Base-by-base conservation (phyloP, 106 monocot genomes). In the Dendrobium huoshanense region DNA sequence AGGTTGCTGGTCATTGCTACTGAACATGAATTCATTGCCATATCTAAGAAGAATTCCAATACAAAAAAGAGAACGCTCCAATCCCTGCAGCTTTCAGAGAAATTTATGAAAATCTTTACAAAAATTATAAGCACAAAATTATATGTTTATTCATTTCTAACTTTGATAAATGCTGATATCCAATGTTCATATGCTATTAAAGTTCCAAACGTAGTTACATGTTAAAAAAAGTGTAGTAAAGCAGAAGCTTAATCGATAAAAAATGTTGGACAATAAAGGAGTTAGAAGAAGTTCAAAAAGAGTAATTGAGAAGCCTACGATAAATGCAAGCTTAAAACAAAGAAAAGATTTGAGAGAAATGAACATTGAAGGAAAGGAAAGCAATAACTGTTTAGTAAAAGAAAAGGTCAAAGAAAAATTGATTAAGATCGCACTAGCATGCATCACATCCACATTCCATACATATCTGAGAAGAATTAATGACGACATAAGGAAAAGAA, bases 11-110 rank as follows among this genome's bases (percentile, higher is more conserved):
- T 78, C 75, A 55, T 79, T 85, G 40, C 41, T 81, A 49, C 79
- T 79, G 48, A 81, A 29, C 72, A 91, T 83, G 78, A 95, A 80
- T 76, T 79, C 85, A 83, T 88, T 84, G 8, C 98, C 95, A 84
- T 95, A 99, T 55, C 98, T 87, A 82, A 95, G 73, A 75, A 99
- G 92, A 49, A 95, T 80, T 24, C 98, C 98, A 75, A 99, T 85
- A 85, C 98, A 95, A 80, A 99, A 99, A 67, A 95, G 87, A 25
- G 95, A 99, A 47, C 99, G 99, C 17, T 91, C 89, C 75, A 99
- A 81, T 18, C 88, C 67, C 99, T 99, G 91, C 82, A 89, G 44
- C 19, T 84, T 80, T 44, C 49, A 87, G 41, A 79, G 47, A 64
- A 41, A 83, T 56, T n/a, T 43, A 16, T 77, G 18, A 48, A 13